Evolutionary conservation across 495 filamentous ascomycete genomes (phyloP).

Genomic region (Aspergillus asperescens): DNA sequence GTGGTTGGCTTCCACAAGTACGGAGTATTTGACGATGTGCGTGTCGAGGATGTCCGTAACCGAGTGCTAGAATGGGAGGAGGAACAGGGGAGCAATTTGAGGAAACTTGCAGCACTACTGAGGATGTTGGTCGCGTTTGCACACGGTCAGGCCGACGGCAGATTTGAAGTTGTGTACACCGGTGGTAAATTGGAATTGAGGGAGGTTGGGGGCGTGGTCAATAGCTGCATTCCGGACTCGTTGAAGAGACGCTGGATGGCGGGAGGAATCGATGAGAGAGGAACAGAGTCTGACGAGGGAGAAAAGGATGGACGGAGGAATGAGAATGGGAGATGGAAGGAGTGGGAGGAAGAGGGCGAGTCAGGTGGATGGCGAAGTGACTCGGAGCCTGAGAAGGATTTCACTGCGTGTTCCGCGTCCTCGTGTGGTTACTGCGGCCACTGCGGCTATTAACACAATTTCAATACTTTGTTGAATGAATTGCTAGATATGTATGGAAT

Average conservation of each 20-base stretch:
- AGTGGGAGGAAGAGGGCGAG: background rate
- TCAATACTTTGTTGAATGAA: too few relatives aligned
- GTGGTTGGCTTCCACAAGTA: slow-evolving; percentile 53
- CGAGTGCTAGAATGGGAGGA: slow-evolving; percentile 52
- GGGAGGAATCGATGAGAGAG: background rate
- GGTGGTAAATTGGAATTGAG: slow-evolving; percentile 41
- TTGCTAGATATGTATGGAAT: too few relatives aligned
- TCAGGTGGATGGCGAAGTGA: background rate
- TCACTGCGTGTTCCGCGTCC: slow-evolving; percentile 6
- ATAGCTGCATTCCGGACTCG: slow-evolving; percentile 10
- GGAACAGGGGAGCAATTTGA: slow-evolving; percentile 33
- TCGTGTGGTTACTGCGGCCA: slow-evolving; percentile 9
- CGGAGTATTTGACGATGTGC: slow-evolving; percentile 52
- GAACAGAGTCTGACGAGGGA: background rate
- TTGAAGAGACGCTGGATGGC: background rate
- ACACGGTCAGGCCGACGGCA: slow-evolving; percentile 23
- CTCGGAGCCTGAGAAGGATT: slow-evolving; percentile 4
- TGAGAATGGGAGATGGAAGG: background rate
- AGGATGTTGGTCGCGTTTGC: slow-evolving; percentile 41
- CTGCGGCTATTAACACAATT: background rate
- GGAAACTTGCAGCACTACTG: slow-evolving; percentile 38
- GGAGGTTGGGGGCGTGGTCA: slow-evolving; percentile 26
- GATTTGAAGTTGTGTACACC: slow-evolving; percentile 40
- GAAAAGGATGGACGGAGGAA: background rate
- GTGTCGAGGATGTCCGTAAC: slow-evolving; percentile 37